A percentile compares a stretch with the other conserved stretches of the same genome.
phyloP scores from a whole-genome alignment of 208 protist species.

The Angomonas ambiguus region DNA sequence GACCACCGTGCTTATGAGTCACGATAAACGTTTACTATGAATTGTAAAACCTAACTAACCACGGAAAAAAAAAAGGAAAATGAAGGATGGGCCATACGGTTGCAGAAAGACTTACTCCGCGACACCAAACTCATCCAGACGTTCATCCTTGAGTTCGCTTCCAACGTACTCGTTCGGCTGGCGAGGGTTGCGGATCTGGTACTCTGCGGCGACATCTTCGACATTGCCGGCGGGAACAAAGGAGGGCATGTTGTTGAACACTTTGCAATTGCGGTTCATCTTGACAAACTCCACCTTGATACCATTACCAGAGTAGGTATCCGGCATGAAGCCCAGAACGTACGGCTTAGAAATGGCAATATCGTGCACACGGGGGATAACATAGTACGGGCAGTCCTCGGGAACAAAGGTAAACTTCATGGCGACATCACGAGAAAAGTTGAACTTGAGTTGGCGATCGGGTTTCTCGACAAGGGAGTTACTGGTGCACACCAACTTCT shows the following conservation, averaged over 20 bases:
- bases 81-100: background rate
- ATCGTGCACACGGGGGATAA: slow-evolving; percentile 71
- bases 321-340: slow-evolving; percentile 58
- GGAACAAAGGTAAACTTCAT: slow-evolving; percentile 64
- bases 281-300: slow-evolving; percentile 69
- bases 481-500: slow-evolving; percentile 62
- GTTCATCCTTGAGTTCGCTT: slow-evolving; percentile 55
- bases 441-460: slow-evolving; percentile 67
- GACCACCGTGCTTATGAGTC: background rate
- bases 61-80: background rate
- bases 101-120: slow-evolving; percentile 22
- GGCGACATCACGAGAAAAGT: slow-evolving; percentile 71
- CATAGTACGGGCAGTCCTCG: slow-evolving; percentile 67
- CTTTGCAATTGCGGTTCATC: slow-evolving; percentile 48
- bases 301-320: slow-evolving; percentile 70
- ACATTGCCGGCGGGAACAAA: slow-evolving; percentile 44
- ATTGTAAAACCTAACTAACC: background rate
- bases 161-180: slow-evolving; percentile 54
- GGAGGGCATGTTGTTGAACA: slow-evolving; percentile 76
- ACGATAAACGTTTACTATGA: background rate
- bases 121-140: slow-evolving; percentile 58
- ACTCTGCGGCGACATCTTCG: slow-evolving; percentile 52
- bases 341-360: slow-evolving; percentile 44
- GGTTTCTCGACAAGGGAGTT: slow-evolving; percentile 65
- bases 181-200: slow-evolving; percentile 65